Evolutionary conservation across 495 filamentous ascomycete genomes (phyloP).

Genomic region (Clavariopsis aquatica): DNA sequence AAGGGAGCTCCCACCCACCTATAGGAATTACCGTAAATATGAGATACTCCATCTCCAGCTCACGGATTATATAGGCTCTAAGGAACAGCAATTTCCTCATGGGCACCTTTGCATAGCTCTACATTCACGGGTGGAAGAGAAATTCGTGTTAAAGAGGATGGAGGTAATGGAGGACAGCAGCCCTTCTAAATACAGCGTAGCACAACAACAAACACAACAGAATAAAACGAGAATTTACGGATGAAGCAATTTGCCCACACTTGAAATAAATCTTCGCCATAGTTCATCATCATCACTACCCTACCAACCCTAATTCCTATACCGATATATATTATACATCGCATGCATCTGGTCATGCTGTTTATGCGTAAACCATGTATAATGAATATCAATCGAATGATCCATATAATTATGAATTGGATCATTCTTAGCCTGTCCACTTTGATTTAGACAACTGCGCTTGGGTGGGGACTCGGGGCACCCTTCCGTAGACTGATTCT

Average conservation of each 20-base stretch:
- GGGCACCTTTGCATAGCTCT: too few relatives aligned
- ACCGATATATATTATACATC: conserved; percentile 43
- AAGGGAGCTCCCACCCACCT: too few relatives aligned
- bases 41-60: too few relatives aligned
- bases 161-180: too few relatives aligned
- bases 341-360: conserved; percentile 41
- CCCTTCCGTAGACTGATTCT: conserved; percentile 56
- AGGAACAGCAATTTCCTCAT: too few relatives aligned
- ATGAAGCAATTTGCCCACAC: conserved; percentile 1
- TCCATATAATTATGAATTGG: conserved; percentile 70
- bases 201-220: background rate
- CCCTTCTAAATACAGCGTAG: too few relatives aligned
- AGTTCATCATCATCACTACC: background rate
- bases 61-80: too few relatives aligned
- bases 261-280: background rate
- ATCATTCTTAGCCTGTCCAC: conserved; percentile 49
- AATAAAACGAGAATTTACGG: too few relatives aligned
- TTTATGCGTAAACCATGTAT: conserved; percentile 39
- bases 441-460: conserved; percentile 54
- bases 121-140: too few relatives aligned
- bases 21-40: too few relatives aligned
- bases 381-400: conserved; percentile 58
- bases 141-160: too few relatives aligned
- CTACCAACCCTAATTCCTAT: conserved; percentile 38
- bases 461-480: conserved; percentile 55